Conservation (phyloP, 2,329 filamentous ascomycete species). For the Cordyceps pruinosa region DNA sequence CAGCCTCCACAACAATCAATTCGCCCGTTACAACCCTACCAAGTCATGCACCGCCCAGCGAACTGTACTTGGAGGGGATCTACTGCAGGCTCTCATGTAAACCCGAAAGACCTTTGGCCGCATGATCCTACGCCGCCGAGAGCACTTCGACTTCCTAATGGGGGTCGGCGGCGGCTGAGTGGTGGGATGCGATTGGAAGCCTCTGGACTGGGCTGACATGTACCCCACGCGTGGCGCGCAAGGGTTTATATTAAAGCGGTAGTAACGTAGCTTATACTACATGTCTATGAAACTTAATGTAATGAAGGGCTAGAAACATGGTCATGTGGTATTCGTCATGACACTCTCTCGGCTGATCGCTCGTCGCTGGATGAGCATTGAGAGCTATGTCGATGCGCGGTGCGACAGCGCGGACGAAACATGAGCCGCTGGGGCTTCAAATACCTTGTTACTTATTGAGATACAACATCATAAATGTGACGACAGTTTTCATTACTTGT, state of each 20-base stretch:
- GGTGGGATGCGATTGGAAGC: neutral
- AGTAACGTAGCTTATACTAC: conserved; percentile 10
- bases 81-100: neutral
- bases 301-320: neutral
- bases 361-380: neutral
- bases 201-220: neutral
- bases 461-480: neutral
- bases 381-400: no score
- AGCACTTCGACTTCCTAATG: conserved; percentile 8
- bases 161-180: neutral
- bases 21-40: neutral
- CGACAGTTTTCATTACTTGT: neutral
- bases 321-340: neutral
- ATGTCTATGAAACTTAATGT: neutral
- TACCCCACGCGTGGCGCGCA: conserved; percentile 5
- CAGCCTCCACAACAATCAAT: conserved; percentile 4
- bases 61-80: neutral
- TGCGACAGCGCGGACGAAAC: neutral
- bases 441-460: no score
- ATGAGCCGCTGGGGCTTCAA: no score
- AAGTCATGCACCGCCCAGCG: neutral
- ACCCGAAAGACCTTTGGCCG: neutral
- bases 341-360: no score
- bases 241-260: conserved; percentile 4
- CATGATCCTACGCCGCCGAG: neutral